These are phyloP conservation scores for Irpex lacteus DNA, from an alignment of 1,284 basidiomycete genomes.

Conservation along the genomic window DNA sequence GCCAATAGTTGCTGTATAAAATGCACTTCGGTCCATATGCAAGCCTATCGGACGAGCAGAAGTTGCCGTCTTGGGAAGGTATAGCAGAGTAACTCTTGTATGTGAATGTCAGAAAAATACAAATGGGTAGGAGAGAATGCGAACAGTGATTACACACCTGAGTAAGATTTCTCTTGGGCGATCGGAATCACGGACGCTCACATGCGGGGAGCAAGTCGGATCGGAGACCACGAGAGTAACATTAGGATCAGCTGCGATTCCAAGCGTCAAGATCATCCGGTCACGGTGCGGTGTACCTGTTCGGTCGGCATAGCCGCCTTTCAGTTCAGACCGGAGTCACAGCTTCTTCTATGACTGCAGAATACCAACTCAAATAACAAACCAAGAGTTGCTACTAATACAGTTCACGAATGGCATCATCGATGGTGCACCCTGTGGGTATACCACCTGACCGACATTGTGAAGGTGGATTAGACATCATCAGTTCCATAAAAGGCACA, in stretches of 20 bases:
- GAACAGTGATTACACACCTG: neutral
- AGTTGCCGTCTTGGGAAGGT: neutral
- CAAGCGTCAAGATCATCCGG: neutral
- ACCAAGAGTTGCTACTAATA: neutral
- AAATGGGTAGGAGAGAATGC: neutral
- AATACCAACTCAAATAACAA: neutral
- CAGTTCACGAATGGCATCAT: neutral
- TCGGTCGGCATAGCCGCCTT: neutral
- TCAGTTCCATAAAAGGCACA: neutral
- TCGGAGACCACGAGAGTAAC: neutral
- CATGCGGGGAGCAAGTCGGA: neutral
- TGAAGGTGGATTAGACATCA: neutral
- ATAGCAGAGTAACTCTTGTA: neutral
- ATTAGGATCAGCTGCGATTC: neutral
- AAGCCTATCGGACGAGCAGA: neutral
- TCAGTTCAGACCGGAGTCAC: neutral
- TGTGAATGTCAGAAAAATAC: neutral
- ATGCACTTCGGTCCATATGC: neutral
- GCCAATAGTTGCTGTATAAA: neutral
- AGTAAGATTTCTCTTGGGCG: neutral
- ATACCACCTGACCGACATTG: neutral
- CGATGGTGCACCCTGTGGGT: neutral
- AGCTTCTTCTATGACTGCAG: neutral
- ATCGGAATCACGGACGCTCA: neutral
- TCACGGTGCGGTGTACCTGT: neutral